Base-by-base conservation (phyloP, 1,284 basidiomycete species). In the Apiotrichum montevideense region DNA sequence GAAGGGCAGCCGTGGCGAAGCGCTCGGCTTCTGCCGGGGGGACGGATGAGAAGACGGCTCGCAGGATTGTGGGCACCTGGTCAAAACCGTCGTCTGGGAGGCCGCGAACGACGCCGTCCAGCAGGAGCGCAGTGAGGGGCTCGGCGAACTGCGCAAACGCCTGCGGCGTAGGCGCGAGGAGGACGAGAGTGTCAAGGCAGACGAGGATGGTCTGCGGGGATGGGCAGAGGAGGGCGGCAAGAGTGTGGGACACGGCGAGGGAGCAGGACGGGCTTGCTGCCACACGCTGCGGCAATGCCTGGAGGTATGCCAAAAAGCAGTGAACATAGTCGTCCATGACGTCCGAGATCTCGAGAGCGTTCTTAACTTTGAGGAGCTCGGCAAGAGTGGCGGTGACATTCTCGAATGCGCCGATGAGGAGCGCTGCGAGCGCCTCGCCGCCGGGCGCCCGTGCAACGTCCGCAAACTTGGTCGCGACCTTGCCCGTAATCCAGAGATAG, bases 251-350 rank as follows among this genome's bases (percentile, higher is more conserved):
- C 76, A 95, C 86, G 6, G 87, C 86, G 50, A 84, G 72, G 3
- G 87, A 82, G 69, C 96, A 87, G 9, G 84, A 81, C 3, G 85
- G 78, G 3, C 88, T 88, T 51, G 85, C 79, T 76, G 94, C 86
- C 62, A 93, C 83, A 41, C 90, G 78, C 57, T 88, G 83, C 1
- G 94, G 90, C 1, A 83, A 79, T 52, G 86, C 82, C 15, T 48
- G 37, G 45, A 87, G 74, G 68, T 92, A 80, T 61, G 87, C 84
- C 56, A 87, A 74, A 39, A 92, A 79, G 72, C 93, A 82, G 66
- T 92, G 90, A 53, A 93, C 75, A 67, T 95, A 98, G 73, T 99
- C 96, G 73, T 98, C 96, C 67, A 99, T 79, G 39, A 97, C 96
- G 77, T 95, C 92, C 29, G 91, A 88, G 47, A 94, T 82, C 59